Conservation (phyloP, 2,329 filamentous ascomycete species). For the Diaporthe sp. region DNA sequence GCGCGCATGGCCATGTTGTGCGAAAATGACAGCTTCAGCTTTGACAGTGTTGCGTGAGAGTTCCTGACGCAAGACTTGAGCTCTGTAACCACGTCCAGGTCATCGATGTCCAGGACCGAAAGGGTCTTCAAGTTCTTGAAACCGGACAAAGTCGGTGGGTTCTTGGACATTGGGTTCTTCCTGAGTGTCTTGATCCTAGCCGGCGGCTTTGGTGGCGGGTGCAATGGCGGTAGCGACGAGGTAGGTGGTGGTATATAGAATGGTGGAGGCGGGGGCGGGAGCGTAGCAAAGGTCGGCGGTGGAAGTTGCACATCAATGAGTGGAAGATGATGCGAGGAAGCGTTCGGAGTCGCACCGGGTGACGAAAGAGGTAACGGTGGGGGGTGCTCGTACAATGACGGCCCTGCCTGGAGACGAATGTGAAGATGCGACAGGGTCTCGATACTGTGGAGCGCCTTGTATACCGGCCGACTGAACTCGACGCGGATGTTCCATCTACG, state of each 20-base stretch:
- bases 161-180: conserved; percentile 44
- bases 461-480: conserved; percentile 69
- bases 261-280: conserved; percentile 36
- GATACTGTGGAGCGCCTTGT: conserved; percentile 65
- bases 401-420: conserved; percentile 67
- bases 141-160: conserved; percentile 64
- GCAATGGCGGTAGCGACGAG: conserved; percentile 41
- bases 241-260: conserved; percentile 42
- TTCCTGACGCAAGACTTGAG: conserved; percentile 65
- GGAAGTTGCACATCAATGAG: conserved; percentile 33
- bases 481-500: conserved; percentile 72
- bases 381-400: conserved; percentile 63
- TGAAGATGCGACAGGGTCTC: conserved; percentile 63
- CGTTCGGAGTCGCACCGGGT: conserved; percentile 34
- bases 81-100: conserved; percentile 64
- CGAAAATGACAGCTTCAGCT: conserved; percentile 69
- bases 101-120: conserved; percentile 69
- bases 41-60: conserved; percentile 63
- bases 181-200: conserved; percentile 48
- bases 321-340: conserved; percentile 35
- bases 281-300: conserved; percentile 34
- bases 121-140: conserved; percentile 66
- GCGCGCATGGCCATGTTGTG: conserved; percentile 59
- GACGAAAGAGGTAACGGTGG: conserved; percentile 55
- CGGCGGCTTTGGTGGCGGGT: conserved; percentile 48